Conservation (phyloP, 2,329 filamentous ascomycete species). For the Xylaria sp. region DNA sequence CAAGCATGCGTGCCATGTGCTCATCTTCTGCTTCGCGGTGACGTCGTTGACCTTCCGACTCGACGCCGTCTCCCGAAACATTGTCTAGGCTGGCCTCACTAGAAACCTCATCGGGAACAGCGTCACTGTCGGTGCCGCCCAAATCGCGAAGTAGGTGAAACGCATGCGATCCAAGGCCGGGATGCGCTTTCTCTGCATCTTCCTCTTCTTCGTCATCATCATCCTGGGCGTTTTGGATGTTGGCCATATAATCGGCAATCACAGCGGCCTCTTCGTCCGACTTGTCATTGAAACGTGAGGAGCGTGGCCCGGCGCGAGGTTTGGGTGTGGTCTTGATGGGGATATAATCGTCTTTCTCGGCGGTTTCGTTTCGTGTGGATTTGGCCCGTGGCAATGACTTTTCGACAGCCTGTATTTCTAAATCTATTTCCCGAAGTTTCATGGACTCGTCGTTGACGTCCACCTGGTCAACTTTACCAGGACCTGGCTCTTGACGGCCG, state of each 20-base stretch:
- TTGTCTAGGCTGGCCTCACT: slow-evolving; percentile 33
- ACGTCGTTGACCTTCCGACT: slow-evolving; percentile 38
- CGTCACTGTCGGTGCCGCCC: slow-evolving; percentile 47
- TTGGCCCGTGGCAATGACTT: slow-evolving; percentile 16
- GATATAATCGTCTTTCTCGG: slow-evolving; percentile 26
- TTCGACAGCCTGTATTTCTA: slow-evolving; percentile 38
- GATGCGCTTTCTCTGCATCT: slow-evolving; percentile 27
- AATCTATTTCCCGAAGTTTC: slow-evolving; percentile 33
- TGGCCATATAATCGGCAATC: slow-evolving; percentile 71
- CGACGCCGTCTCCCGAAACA: slow-evolving; percentile 41
- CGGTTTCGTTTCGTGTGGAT: slow-evolving; percentile 15
- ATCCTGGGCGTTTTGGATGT: slow-evolving; percentile 54
- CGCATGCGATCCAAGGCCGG: slow-evolving; percentile 27
- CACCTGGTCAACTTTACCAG: slow-evolving; percentile 2
- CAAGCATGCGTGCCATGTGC: slow-evolving; percentile 61
- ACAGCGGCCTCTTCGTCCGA: slow-evolving; percentile 56
- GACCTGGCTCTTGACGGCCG: slow-evolving; percentile 27
- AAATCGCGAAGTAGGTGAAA: slow-evolving; percentile 44
- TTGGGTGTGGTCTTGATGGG: slow-evolving; percentile 26
- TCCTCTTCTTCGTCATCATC: slow-evolving; percentile 35
- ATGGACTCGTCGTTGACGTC: slow-evolving; percentile 11
- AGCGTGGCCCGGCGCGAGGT: slow-evolving; percentile 11
- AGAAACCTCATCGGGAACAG: slow-evolving; percentile 31
- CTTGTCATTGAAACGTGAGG: slow-evolving; percentile 3
- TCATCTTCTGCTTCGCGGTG: slow-evolving; percentile 55